Evolutionary conservation across 2,329 filamentous ascomycete species (phyloP).

Genomic region (Aspergillus aculeatinus): DNA sequence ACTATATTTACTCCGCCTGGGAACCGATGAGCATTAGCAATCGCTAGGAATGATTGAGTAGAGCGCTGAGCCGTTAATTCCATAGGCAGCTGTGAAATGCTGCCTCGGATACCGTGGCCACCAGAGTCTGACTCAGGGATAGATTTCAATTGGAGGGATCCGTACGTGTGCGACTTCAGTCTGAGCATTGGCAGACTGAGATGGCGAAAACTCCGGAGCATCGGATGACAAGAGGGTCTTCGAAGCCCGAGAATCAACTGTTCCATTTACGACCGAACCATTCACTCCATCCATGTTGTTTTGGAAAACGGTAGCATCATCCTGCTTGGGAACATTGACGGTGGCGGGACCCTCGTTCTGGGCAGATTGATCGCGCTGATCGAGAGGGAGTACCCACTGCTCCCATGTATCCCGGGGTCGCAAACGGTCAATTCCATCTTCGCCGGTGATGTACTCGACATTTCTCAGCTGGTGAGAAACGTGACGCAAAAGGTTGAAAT

Average conservation of each 20-base stretch:
- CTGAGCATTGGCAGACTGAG: conserved; percentile 28
- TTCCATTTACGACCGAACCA: conserved; percentile 42
- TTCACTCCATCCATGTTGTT: conserved; percentile 33
- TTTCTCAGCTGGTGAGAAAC: conserved; percentile 70
- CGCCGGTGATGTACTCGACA: conserved; percentile 72
- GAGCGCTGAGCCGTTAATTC: background rate
- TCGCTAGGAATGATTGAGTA: background rate
- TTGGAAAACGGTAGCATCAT: conserved; percentile 39
- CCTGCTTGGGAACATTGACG: conserved; percentile 30
- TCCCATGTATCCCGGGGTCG: conserved; percentile 75
- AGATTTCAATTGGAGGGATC: conserved; percentile 27
- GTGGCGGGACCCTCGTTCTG: conserved; percentile 68
- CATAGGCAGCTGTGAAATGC: background rate
- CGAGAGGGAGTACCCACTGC: conserved; percentile 71
- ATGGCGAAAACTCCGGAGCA: conserved; percentile 62
- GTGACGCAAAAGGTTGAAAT: conserved; percentile 70
- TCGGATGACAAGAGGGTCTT: conserved; percentile 61
- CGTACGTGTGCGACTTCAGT: conserved; percentile 41
- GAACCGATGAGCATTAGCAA: background rate
- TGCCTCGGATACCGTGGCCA: background rate
- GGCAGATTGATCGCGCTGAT: conserved; percentile 69
- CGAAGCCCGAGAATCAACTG: conserved; percentile 33
- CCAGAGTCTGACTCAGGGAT: background rate
- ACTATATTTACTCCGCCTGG: background rate
- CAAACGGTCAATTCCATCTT: conserved; percentile 76